phyloP scores from a whole-genome alignment of 352 stramenopile species.

The Phytophthora boehmeriae region DNA sequence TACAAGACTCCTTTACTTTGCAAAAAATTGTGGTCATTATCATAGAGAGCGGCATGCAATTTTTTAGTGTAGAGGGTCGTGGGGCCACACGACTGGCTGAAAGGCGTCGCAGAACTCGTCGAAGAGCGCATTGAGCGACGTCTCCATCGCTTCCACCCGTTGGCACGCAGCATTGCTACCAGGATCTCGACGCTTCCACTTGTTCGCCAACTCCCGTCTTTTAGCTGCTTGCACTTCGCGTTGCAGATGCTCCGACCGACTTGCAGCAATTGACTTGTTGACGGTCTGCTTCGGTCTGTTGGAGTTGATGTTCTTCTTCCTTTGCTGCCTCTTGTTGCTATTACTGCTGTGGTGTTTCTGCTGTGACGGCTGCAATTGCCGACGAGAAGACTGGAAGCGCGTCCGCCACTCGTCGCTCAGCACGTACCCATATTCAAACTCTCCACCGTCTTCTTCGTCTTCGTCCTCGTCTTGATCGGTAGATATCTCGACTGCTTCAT shows the following conservation, averaged over 20 bases:
- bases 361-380: constrained; percentile 7
- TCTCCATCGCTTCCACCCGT: constrained; percentile 44
- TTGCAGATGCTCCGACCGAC: constrained; percentile 42
- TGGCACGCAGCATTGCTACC: not conserved
- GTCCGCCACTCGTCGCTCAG: constrained; percentile 75
- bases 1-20: not conserved
- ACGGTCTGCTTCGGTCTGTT: constrained; percentile 13
- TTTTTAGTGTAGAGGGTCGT: constrained; percentile 25
- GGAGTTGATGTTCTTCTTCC: constrained; percentile 18
- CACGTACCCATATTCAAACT: constrained; percentile 78
- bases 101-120: constrained; percentile 70
- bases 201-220: constrained; percentile 34
- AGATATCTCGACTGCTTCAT: not conserved
- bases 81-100: constrained; percentile 67
- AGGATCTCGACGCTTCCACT: constrained; percentile 31
- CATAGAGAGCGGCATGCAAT: not conserved
- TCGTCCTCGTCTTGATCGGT: constrained; percentile 3
- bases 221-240: constrained; percentile 47
- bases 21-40: no score
- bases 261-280: constrained; percentile 3
- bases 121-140: constrained; percentile 57
- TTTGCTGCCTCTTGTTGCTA: constrained; percentile 13
- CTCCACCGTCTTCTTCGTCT: constrained; percentile 35
- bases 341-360: constrained; percentile 4
- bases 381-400: constrained; percentile 42